Conservation (phyloP, 371 early-diverging fungal species). For the Haplosporangium sp. region DNA sequence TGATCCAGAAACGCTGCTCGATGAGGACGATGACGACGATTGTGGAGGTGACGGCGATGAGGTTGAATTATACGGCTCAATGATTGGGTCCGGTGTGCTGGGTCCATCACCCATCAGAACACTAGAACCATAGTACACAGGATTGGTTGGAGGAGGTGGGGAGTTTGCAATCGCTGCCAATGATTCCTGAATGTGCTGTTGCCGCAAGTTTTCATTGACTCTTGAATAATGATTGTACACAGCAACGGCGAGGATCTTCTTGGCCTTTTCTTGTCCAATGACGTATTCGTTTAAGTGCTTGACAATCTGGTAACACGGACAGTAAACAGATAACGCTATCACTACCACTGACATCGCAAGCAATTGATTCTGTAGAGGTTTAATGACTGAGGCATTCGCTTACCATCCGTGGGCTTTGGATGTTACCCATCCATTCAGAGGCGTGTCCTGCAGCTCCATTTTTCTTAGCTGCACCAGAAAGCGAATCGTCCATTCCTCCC, state of each 20-base stretch:
- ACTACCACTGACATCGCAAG: not conserved
- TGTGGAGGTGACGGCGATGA: constrained; percentile 10
- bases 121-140: constrained; percentile 30
- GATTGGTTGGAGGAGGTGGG: constrained; percentile 12
- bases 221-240: constrained; percentile 90
- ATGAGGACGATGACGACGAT: constrained; percentile 10
- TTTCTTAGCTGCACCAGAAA: constrained; percentile 6
- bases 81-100: constrained; percentile 54
- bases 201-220: constrained; percentile 74
- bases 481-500: constrained; percentile 14
- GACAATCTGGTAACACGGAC: constrained; percentile 69
- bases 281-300: constrained; percentile 87
- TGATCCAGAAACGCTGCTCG: constrained; percentile 9
- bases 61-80: constrained; percentile 38
- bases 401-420: constrained; percentile 47
- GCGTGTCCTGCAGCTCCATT: constrained; percentile 5
- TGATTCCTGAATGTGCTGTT: constrained; percentile 53
- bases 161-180: constrained; percentile 28
- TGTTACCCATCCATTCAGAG: constrained; percentile 47
- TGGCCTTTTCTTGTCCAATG: constrained; percentile 89
- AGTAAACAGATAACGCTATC: not conserved
- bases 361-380: not conserved
- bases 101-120: constrained; percentile 50
- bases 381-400: not conserved
- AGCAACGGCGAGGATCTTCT: constrained; percentile 86